Evolutionary conservation across 257 asterid species (phyloP).

Genomic region (Solanum bulbocastanum): DNA sequence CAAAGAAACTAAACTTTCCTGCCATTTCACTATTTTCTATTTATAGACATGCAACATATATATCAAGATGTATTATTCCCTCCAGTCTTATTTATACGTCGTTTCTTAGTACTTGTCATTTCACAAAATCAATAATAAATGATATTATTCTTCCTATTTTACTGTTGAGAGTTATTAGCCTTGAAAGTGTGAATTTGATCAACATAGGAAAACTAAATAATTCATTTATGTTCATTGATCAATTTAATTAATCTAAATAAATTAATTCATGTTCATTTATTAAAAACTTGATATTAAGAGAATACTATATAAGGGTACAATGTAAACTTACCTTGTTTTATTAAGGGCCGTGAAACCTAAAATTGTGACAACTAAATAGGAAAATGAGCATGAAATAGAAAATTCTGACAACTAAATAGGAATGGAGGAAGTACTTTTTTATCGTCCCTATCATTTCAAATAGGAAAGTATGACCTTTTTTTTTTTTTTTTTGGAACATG

Average conservation of each 20-base stretch:
- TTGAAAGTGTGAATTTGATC: neutral
- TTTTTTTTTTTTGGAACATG: too few species aligned
- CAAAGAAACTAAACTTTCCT: neutral
- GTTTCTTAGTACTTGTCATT: neutral
- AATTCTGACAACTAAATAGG: neutral
- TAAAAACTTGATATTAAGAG: too few species aligned
- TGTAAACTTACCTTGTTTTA: neutral
- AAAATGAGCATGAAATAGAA: too few species aligned
- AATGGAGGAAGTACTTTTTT: neutral
- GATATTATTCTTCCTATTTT: too few species aligned
- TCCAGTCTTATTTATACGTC: too few species aligned
- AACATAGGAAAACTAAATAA: too few species aligned
- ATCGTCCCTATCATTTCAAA: neutral
- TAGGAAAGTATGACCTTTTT: too few species aligned
- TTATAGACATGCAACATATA: neutral
- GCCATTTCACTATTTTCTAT: neutral
- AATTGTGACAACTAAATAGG: neutral
- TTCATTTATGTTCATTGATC: neutral
- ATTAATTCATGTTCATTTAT: too few species aligned
- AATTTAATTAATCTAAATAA: too few species aligned
- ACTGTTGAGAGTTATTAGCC: too few species aligned
- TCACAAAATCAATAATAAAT: too few species aligned
- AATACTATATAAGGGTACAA: neutral
- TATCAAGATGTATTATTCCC: neutral
- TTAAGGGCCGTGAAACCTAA: neutral